Conservation (phyloP, 163 green algal species). For the Smithsoniella earleae region DNA sequence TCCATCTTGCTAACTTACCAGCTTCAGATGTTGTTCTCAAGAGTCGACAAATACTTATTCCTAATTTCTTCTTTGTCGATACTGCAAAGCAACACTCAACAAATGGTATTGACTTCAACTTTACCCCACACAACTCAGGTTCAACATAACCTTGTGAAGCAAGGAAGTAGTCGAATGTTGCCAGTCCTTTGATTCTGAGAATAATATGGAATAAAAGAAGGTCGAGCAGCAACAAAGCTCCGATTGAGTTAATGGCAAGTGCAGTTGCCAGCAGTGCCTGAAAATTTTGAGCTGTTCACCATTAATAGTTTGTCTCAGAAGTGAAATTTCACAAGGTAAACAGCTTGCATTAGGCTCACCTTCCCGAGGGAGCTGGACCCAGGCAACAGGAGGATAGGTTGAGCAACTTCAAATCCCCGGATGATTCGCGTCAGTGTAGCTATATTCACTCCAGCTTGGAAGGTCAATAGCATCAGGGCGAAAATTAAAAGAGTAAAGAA, state of each 20-base stretch:
- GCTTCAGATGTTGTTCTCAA: background rate
- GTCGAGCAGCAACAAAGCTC: conserved; percentile 46
- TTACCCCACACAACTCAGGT: background rate
- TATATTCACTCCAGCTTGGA: conserved; percentile 37
- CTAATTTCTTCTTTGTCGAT: background rate
- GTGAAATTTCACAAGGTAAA: conserved; percentile 40
- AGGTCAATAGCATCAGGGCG: conserved; percentile 37
- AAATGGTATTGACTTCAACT: background rate
- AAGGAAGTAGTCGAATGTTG: conserved; percentile 73
- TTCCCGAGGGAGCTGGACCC: background rate
- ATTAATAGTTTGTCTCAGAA: conserved; percentile 32
- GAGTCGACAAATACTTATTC: background rate
- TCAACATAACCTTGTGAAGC: conserved; percentile 20
- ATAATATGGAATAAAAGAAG: conserved; percentile 61
- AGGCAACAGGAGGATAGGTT: background rate
- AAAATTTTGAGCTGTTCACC: conserved; percentile 29
- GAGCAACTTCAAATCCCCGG: background rate
- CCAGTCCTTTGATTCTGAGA: conserved; percentile 49
- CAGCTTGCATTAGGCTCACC: background rate
- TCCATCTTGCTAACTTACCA: background rate
- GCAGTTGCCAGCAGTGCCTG: conserved; percentile 39
- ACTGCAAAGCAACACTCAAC: background rate
- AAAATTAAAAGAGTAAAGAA: conserved; percentile 56
- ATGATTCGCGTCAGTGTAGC: background rate
- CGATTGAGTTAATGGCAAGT: conserved; percentile 31